phyloP scores from a whole-genome alignment of 2,329 filamentous ascomycete genomes.

The Arthroderma sp. region DNA sequence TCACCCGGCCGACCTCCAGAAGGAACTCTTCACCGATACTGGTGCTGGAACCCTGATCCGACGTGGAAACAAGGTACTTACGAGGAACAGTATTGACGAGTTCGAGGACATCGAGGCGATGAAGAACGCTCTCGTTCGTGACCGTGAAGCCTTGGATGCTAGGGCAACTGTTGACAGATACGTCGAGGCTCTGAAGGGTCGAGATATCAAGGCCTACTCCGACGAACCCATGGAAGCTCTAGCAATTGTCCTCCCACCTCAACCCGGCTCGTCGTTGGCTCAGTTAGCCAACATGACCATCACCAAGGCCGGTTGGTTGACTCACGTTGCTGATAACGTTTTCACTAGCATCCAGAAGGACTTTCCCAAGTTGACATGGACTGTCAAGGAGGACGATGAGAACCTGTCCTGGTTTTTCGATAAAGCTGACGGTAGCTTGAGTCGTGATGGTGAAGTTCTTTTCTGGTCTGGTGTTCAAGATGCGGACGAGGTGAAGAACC shows the following conservation, averaged over 20 bases:
- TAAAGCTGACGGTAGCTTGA: constrained; percentile 86
- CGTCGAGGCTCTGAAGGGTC: constrained; percentile 61
- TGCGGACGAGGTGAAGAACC: constrained; percentile 64
- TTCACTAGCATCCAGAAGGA: constrained; percentile 91
- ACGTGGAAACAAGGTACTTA: constrained; percentile 77
- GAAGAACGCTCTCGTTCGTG: constrained; percentile 69
- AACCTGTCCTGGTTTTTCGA: constrained; percentile 98
- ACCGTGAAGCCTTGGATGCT: constrained; percentile 70
- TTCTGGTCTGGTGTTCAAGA: constrained; percentile 92
- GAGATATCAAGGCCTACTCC: constrained; percentile 83
- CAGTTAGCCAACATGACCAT: constrained; percentile 85
- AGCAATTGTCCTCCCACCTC: constrained; percentile 70
- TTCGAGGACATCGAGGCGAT: constrained; percentile 66
- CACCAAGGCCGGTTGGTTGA: constrained; percentile 88
- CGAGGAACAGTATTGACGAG: constrained; percentile 56
- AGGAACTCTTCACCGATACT: constrained; percentile 92
- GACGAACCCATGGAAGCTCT: constrained; percentile 90
- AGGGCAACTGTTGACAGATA: constrained; percentile 77
- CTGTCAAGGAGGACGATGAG: constrained; percentile 91
- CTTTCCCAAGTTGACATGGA: constrained; percentile 83
- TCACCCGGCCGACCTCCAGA: constrained; percentile 87
- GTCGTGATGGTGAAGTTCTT: constrained; percentile 72
- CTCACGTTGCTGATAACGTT: constrained; percentile 88
- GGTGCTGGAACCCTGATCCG: constrained; percentile 88
- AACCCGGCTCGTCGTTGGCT: constrained; percentile 54